Conservation (phyloP, 2,329 filamentous ascomycete genomes). For the Hymenoscyphus scutula region DNA sequence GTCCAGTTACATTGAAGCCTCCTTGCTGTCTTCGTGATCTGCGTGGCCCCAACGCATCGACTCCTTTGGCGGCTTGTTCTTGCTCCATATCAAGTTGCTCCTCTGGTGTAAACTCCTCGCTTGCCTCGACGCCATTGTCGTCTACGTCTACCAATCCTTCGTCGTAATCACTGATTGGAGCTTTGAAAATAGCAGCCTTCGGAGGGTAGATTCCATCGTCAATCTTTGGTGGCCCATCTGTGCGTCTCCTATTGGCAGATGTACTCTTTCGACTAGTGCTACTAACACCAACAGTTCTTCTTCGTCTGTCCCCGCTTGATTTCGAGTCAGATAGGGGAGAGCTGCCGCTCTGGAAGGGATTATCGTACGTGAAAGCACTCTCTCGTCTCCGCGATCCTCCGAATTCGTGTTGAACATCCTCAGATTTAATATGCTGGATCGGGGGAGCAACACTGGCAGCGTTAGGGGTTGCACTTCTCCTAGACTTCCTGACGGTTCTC, state of each 20-base stretch:
- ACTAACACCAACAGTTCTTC: slow-evolving; percentile 37
- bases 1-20: slow-evolving; percentile 55
- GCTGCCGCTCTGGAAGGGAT: slow-evolving; percentile 88
- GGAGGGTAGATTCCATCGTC: slow-evolving; percentile 53
- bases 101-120: slow-evolving; percentile 93
- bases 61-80: slow-evolving; percentile 59
- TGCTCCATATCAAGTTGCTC: slow-evolving; percentile 78
- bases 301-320: slow-evolving; percentile 49
- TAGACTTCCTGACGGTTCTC: slow-evolving; percentile 49
- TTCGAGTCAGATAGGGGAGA: slow-evolving; percentile 57
- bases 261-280: slow-evolving; percentile 41
- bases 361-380: slow-evolving; percentile 80
- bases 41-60: slow-evolving; percentile 44
- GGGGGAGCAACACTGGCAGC: slow-evolving; percentile 17
- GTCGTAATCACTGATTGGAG: slow-evolving; percentile 46
- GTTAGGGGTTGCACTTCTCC: slow-evolving; percentile 43
- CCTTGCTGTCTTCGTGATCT: slow-evolving; percentile 44
- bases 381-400: slow-evolving; percentile 42
- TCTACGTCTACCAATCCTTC: slow-evolving; percentile 42
- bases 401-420: slow-evolving; percentile 47
- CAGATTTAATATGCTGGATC: slow-evolving; percentile 50
- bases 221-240: slow-evolving; percentile 41
- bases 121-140: slow-evolving; percentile 57
- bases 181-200: slow-evolving; percentile 57
- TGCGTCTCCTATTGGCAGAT: slow-evolving; percentile 48